A percentile compares a stretch with the other conserved stretches of the same genome.
phyloP scores from a whole-genome alignment of 148 eudicot species.

The Hydrangea macrophylla region DNA sequence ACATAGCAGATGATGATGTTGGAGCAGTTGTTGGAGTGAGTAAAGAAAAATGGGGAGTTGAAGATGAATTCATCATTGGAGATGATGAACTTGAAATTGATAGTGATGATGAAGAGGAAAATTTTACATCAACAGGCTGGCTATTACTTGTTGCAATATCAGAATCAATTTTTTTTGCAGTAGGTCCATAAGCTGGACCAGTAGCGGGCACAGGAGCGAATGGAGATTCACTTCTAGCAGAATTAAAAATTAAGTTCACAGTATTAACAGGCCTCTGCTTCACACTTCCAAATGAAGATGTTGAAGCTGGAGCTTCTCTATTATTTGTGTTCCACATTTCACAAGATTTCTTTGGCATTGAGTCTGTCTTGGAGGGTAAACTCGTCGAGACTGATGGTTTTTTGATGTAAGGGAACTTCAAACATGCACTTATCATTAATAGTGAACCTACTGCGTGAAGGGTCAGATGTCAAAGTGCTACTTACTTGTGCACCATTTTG shows the following conservation, averaged over 20 bases:
- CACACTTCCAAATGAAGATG: conserved; percentile 23
- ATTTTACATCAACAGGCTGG: conserved; percentile 11
- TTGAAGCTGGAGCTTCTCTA: conserved; percentile 20
- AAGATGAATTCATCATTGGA: conserved; percentile 20
- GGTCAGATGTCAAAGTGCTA: conserved; percentile 23
- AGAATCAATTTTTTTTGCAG: conserved; percentile 21
- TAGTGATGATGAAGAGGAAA: conserved; percentile 14
- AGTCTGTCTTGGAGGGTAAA: conserved; percentile 20
- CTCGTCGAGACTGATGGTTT: conserved; percentile 21
- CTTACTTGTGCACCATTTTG: conserved; percentile 25
- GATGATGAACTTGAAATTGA: conserved; percentile 25
- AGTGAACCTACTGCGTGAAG: conserved; percentile 16
- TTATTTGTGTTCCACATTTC: conserved; percentile 26
- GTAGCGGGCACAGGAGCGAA: conserved; percentile 14
- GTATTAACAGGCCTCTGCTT: conserved; percentile 16
- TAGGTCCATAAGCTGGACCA: conserved; percentile 17
- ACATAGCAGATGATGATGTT: conserved; percentile 18
- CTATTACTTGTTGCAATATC: conserved; percentile 26
- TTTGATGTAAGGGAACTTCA: conserved; percentile 16
- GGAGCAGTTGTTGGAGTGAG: conserved; percentile 24
- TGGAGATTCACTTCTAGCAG: conserved; percentile 27
- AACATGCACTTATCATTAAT: conserved; percentile 16
- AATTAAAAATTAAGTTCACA: conserved; percentile 24
- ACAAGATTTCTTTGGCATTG: conserved; percentile 25
- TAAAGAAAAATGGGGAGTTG: conserved; percentile 22